Evolutionary conservation across 495 filamentous ascomycete species (phyloP).

Genomic region (Penicillium flavigenum): DNA sequence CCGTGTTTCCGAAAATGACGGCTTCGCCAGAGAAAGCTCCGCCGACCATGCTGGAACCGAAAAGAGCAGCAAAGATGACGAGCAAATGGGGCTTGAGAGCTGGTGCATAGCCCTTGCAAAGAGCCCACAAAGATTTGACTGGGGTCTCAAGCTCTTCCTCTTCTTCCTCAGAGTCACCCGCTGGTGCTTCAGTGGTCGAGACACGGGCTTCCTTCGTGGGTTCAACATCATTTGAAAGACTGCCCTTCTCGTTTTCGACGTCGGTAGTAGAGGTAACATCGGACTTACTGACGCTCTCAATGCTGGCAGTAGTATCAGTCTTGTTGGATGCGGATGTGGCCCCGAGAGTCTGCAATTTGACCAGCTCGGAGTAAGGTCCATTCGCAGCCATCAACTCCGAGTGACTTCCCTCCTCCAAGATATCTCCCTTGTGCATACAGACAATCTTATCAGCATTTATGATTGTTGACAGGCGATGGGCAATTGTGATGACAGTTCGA

Average conservation of each 20-base stretch:
- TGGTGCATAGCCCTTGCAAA: constrained; percentile 34
- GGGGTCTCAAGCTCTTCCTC: constrained; percentile 35
- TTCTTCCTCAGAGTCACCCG: constrained; percentile 16
- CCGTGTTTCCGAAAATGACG: constrained; percentile 54
- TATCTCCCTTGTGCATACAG: constrained; percentile 55
- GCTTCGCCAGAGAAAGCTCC: constrained; percentile 51
- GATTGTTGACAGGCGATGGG: constrained; percentile 49
- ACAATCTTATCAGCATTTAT: constrained; percentile 66
- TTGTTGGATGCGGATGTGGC: constrained; percentile 28
- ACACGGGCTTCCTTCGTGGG: constrained; percentile 21
- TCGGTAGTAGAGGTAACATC: constrained; percentile 29
- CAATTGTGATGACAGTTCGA: constrained; percentile 50
- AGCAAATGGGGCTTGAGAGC: constrained; percentile 40
- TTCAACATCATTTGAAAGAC: constrained; percentile 16
- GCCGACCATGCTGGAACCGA: constrained; percentile 45
- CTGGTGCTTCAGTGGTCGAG: constrained; percentile 19
- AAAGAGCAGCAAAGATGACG: constrained; percentile 36
- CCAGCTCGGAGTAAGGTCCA: constrained; percentile 48
- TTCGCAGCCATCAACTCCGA: constrained; percentile 36
- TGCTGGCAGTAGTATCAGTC: constrained; percentile 20
- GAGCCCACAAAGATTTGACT: constrained; percentile 33
- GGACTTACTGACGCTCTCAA: constrained; percentile 27
- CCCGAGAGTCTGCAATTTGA: constrained; percentile 42
- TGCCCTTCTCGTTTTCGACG: constrained; percentile 24
- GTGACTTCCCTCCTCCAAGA: constrained; percentile 58